Base-by-base conservation (phyloP, 2,329 filamentous ascomycete genomes). In the Madurella fahalii region DNA sequence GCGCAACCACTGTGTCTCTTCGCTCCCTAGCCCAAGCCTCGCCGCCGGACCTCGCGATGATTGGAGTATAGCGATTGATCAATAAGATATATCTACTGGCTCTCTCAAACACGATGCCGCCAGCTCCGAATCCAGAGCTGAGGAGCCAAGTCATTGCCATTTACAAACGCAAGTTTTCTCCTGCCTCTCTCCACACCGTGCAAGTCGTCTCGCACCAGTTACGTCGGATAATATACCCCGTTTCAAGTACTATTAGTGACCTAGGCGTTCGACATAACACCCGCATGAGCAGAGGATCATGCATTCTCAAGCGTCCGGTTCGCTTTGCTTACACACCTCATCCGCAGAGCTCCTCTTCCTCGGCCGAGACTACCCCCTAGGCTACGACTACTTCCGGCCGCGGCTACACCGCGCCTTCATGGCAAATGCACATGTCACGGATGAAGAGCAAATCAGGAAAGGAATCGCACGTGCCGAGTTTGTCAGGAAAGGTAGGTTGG, bases 351-450 rank as follows among this genome's bases (percentile, higher is more conserved):
- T 96, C 11, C 80, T 99, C 42, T 85, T 87, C 65, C 78, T 97
- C 13, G 91, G 93, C 34, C 83, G 86, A 53, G 87, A 93, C 55
- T 97, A 97, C 65, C 93, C 94, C 1, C 77, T 88, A 15, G 94
- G 94, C 45, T 95, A 73, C 60, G 73, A 77, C 31, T 96, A 92
- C 73, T 96, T 95, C 69, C 83, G 87, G 11, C 81, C 84, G 8
- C 83, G 91, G 2, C 75, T 96, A 9, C 91, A 96, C 73, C 84
- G 84, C 57, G 93, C 93, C 1, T 99, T 97, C 72, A 82, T 85
- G 61, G 83, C 84, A 45, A 90, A 95, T 63, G 82, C 85, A 2
- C 71, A 78, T 40, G 67, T 96, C 54, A 78, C 75, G 2, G 84
- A 94, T 62, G 86, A 93, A 58, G 82, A 80, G 8, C 79, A 89